A percentile compares a stretch with the other conserved stretches of the same genome.
Evolutionary conservation across 2,329 filamentous ascomycete species (phyloP).

Genomic region (Dendryphion nanum): DNA sequence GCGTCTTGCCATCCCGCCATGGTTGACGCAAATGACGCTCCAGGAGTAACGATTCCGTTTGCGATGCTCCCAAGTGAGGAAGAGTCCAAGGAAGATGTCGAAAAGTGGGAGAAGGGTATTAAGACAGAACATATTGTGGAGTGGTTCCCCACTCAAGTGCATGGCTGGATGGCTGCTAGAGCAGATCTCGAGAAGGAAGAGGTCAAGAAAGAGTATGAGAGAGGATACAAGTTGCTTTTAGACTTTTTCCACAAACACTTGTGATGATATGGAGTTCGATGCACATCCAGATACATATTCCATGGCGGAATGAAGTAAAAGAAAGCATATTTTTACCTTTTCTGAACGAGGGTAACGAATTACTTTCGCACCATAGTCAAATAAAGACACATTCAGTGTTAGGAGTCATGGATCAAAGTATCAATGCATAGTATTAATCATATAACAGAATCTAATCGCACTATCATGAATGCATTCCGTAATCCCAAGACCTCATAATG

Average conservation of each 20-base stretch:
- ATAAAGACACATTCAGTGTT: no score
- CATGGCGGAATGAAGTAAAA: no score
- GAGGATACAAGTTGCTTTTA: conserved; percentile 49
- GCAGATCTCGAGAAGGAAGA: conserved; percentile 47
- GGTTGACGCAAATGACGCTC: conserved; percentile 59
- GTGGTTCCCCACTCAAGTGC: conserved; percentile 50
- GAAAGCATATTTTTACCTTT: no score
- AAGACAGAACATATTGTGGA: conserved; percentile 49
- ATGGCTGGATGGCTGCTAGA: conserved; percentile 47
- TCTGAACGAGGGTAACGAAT: no score
- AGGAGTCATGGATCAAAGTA: no score
- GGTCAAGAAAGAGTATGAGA: conserved; percentile 51
- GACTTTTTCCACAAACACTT: conserved; percentile 54
- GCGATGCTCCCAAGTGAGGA: conserved; percentile 58
- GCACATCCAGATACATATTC: no score
- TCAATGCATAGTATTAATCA: no score
- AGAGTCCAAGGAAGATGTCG: conserved; percentile 53
- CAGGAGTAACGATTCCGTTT: conserved; percentile 56
- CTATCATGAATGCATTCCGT: no score
- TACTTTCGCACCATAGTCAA: no score
- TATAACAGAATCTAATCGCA: no score
- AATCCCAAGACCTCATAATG: no score
- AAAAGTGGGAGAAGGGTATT: conserved; percentile 49
- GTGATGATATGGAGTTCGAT: conserved; percentile 40
- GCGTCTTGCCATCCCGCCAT: conserved; percentile 60